Evolutionary conservation across 225 moss, liverwort and hornwort species (phyloP).

Genomic region (Sphagnum contortum): DNA sequence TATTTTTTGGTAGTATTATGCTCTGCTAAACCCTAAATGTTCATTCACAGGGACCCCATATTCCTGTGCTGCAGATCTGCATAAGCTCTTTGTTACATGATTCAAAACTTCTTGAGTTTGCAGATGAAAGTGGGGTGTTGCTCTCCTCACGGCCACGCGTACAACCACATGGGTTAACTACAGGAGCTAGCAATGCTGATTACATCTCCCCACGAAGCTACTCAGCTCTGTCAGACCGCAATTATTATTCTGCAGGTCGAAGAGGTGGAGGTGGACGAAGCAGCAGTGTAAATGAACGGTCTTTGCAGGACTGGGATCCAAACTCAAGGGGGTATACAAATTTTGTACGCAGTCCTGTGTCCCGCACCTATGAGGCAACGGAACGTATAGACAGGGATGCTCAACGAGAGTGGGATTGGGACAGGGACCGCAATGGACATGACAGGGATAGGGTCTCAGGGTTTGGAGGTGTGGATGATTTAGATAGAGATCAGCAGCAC

Average conservation of each 20-base stretch:
- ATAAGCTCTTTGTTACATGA: neutral
- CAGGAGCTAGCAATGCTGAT: conserved; percentile 67
- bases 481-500: conserved; percentile 70
- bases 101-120: conserved; percentile 6
- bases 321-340: conserved; percentile 66
- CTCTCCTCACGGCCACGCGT: conserved; percentile 68
- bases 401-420: conserved; percentile 84
- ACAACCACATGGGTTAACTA: conserved; percentile 53
- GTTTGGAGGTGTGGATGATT: conserved; percentile 80
- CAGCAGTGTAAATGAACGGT: conserved; percentile 45
- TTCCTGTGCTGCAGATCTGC: no score
- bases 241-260: conserved; percentile 47
- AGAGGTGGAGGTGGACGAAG: conserved; percentile 34
- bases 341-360: conserved; percentile 83
- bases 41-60: no score
- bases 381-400: conserved; percentile 77
- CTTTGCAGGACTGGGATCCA: conserved; percentile 42
- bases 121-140: conserved; percentile 76
- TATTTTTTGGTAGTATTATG: no score
- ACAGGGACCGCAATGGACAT: conserved; percentile 50
- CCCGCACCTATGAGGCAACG: conserved; percentile 67
- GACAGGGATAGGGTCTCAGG: conserved; percentile 82
- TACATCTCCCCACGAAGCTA: conserved; percentile 80
- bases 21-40: no score
- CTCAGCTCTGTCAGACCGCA: conserved; percentile 40